These are phyloP conservation scores for Suhomyces guaymorum DNA, from an alignment of 1,139 yeast genomes.

Conservation along the genomic window DNA sequence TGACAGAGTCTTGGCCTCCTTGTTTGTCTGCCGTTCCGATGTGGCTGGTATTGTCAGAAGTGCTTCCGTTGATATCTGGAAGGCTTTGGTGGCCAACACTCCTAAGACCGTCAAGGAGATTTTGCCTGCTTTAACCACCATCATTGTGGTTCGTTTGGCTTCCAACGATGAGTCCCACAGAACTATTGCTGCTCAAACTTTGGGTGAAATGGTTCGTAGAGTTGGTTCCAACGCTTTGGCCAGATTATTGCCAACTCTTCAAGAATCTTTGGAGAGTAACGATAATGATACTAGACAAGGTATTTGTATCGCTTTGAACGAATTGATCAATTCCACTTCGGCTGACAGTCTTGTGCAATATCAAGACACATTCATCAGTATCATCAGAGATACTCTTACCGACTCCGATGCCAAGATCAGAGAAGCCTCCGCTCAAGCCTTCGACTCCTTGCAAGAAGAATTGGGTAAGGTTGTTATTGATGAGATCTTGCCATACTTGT, in stretches of 20 bases:
- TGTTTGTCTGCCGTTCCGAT: slow-evolving; percentile 94
- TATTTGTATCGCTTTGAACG: slow-evolving; percentile 89
- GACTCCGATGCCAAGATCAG: slow-evolving; percentile 76
- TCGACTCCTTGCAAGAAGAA: slow-evolving; percentile 79
- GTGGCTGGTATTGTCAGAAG: slow-evolving; percentile 82
- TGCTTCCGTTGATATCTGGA: slow-evolving; percentile 96
- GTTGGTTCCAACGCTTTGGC: slow-evolving; percentile 89
- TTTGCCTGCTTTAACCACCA: slow-evolving; percentile 76
- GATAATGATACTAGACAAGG: slow-evolving; percentile 91
- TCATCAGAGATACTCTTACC: slow-evolving; percentile 76
- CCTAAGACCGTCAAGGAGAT: slow-evolving; percentile 96
- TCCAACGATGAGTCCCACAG: slow-evolving; percentile 77
- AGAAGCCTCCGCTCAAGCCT: slow-evolving; percentile 88
- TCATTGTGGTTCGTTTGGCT: slow-evolving; percentile 81
- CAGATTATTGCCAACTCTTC: slow-evolving; percentile 82
- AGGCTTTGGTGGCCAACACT: slow-evolving; percentile 91
- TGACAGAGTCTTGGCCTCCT: slow-evolving; percentile 76
- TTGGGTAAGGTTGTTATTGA: slow-evolving; percentile 87
- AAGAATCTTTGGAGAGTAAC: slow-evolving; percentile 58
- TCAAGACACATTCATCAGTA: slow-evolving; percentile 68
- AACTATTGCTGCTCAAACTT: slow-evolving; percentile 86
- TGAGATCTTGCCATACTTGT: slow-evolving; percentile 81
- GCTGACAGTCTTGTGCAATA: slow-evolving; percentile 62
- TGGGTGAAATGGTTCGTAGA: slow-evolving; percentile 93
- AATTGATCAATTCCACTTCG: slow-evolving; percentile 76